These are phyloP conservation scores for Starmera amethionina DNA, from an alignment of 805 yeast genomes.

Conservation along the genomic window DNA sequence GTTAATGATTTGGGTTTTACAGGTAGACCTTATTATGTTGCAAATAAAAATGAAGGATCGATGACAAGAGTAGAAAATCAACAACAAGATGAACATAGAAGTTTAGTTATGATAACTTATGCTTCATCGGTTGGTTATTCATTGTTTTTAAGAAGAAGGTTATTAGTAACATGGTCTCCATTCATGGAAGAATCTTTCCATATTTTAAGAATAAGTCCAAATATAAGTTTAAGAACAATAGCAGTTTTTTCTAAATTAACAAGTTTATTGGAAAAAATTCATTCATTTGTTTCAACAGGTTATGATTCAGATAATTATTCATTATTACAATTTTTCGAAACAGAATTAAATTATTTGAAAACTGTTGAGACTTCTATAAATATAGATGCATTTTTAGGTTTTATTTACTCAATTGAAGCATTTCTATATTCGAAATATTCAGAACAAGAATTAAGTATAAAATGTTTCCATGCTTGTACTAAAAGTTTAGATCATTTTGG, in stretches of 20 bases:
- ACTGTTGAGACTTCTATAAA: slow-evolving; percentile 5
- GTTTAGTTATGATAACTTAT: slow-evolving; percentile 49
- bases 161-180: slow-evolving; percentile 50
- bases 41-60: slow-evolving; percentile 29
- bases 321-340: slow-evolving; percentile 8
- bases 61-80: slow-evolving; percentile 30
- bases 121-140: slow-evolving; percentile 53
- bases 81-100: slow-evolving; percentile 35
- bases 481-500: slow-evolving; percentile 10
- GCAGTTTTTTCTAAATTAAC: slow-evolving; percentile 53
- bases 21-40: slow-evolving; percentile 37
- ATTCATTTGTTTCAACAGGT: slow-evolving; percentile 5
- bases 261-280: slow-evolving; percentile 49
- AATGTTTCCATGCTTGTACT: slow-evolving; percentile 14
- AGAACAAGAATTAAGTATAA: slow-evolving; percentile 6
- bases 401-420: slow-evolving; percentile 15
- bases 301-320: slow-evolving; percentile 11
- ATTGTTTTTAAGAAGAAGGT: slow-evolving; percentile 53
- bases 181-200: slow-evolving; percentile 54
- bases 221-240: slow-evolving; percentile 28
- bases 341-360: slow-evolving; percentile 9
- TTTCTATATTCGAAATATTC: slow-evolving; percentile 15
- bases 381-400: slow-evolving; percentile 9
- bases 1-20: slow-evolving; percentile 71
- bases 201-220: slow-evolving; percentile 28